These are phyloP conservation scores for Acaromyces ingoldii DNA, from an alignment of 1,284 basidiomycete species.

Conservation along the genomic window DNA sequence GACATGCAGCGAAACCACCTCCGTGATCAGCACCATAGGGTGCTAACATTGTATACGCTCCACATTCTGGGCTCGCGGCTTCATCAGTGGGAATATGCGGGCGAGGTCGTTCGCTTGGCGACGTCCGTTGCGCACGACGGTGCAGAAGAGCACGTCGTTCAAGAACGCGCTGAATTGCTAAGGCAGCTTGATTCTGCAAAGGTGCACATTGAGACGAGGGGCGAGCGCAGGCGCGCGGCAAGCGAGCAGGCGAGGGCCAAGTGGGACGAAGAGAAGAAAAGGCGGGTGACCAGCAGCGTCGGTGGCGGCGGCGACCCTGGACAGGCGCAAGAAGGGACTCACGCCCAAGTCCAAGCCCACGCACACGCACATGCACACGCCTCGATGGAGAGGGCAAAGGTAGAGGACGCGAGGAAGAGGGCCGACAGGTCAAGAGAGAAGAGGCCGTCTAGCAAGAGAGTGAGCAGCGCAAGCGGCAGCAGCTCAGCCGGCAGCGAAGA, in stretches of 20 bases:
- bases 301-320: no score
- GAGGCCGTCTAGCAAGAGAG: no score
- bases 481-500: no score
- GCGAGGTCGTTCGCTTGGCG: background rate
- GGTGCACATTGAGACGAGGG: background rate
- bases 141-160: background rate
- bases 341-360: no score
- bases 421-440: no score
- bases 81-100: constrained; percentile 4
- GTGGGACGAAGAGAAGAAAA: background rate
- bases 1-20: background rate
- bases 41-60: background rate
- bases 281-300: background rate
- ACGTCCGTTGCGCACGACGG: background rate
- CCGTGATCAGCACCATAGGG: background rate
- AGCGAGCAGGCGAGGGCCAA: background rate
- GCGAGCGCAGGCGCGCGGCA: background rate
- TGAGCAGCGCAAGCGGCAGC: no score
- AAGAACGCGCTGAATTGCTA: background rate
- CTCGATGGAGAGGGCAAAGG: no score
- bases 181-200: background rate
- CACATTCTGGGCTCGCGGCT: background rate
- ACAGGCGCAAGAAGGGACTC: no score
- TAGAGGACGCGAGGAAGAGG: no score
- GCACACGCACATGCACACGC: no score